Percentiles rank a stretch among this genome's conserved stretches.
Evolutionary conservation across 2,329 filamentous ascomycete genomes (phyloP).

Genomic region (Corinectria fuckeliana): DNA sequence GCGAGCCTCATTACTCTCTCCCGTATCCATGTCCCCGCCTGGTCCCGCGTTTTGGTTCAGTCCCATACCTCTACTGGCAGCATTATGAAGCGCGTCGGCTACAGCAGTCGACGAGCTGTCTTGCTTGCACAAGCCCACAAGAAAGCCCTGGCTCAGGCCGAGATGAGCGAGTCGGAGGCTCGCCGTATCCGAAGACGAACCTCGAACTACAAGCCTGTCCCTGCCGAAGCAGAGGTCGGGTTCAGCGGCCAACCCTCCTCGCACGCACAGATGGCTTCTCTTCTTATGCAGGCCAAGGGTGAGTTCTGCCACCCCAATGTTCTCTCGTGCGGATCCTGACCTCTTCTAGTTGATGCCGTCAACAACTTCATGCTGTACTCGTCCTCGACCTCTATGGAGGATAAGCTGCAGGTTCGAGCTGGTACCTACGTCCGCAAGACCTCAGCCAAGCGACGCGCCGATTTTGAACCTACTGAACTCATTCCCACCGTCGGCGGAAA

Average conservation of each 20-base stretch:
- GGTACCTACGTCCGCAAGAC: conserved; percentile 23
- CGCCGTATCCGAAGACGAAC: conserved; percentile 21
- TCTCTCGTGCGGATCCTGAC: conserved; percentile 22
- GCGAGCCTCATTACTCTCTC: conserved; percentile 28
- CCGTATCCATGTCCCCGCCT: conserved; percentile 37
- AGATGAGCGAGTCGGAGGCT: conserved; percentile 13
- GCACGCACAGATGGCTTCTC: conserved; percentile 17
- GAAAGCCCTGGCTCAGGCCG: background rate
- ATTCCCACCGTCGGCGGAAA: conserved; percentile 36
- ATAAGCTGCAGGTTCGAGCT: conserved; percentile 13
- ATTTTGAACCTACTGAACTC: conserved; percentile 19
- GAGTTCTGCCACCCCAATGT: conserved; percentile 8
- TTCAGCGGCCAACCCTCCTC: conserved; percentile 15
- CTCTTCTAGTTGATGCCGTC: conserved; percentile 33
- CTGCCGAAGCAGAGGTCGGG: background rate
- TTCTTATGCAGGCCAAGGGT: conserved; percentile 42
- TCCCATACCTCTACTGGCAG: conserved; percentile 33
- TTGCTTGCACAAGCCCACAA: background rate
- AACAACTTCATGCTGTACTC: conserved; percentile 32
- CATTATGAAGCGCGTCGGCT: conserved; percentile 44
- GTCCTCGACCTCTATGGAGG: conserved; percentile 15
- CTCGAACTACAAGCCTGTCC: background rate
- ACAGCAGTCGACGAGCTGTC: conserved; percentile 10
- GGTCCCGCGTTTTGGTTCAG: conserved; percentile 41
- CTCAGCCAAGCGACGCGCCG: conserved; percentile 41